phyloP scores from a whole-genome alignment of 345 rosid genomes.

The Syzygium grande region DNA sequence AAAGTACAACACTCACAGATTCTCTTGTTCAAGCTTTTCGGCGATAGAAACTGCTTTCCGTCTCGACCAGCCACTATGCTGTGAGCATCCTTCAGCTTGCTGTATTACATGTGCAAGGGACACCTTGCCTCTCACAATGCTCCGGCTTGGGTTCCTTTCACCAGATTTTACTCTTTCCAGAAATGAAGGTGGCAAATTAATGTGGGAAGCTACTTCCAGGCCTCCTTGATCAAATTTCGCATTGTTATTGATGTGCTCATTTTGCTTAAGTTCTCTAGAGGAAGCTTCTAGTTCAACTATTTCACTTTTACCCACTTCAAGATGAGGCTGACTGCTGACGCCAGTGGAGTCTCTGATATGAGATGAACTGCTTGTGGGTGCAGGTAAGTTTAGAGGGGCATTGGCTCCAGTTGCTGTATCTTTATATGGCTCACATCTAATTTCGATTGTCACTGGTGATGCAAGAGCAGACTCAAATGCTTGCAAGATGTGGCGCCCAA shows the following conservation, averaged over 20 bases:
- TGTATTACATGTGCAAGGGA: constrained; percentile 84
- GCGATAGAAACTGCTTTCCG: constrained; percentile 82
- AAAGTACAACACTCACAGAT: constrained; percentile 49
- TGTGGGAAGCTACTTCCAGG: constrained; percentile 13
- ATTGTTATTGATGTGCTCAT: not conserved
- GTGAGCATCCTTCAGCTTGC: constrained; percentile 75
- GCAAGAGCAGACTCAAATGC: constrained; percentile 86
- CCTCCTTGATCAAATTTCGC: constrained; percentile 6
- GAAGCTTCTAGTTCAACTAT: constrained; percentile 61
- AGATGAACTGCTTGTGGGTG: constrained; percentile 29
- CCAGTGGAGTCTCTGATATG: constrained; percentile 7
- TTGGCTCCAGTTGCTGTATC: constrained; percentile 21
- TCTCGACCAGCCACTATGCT: constrained; percentile 71
- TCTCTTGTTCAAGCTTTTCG: constrained; percentile 92
- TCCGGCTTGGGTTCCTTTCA: constrained; percentile 49
- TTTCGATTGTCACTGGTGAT: constrained; percentile 69
- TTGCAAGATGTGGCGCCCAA: constrained; percentile 48
- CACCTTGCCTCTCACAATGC: constrained; percentile 89
- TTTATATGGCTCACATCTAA: constrained; percentile 52
- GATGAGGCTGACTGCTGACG: constrained; percentile 5
- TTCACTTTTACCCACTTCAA: constrained; percentile 43
- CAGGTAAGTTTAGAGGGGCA: constrained; percentile 29
- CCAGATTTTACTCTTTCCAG: constrained; percentile 31
- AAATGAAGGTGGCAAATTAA: constrained; percentile 6
- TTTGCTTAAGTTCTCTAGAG: constrained; percentile 21